A percentile compares a stretch with the other conserved stretches of the same genome.
Conservation (phyloP, 2,329 filamentous ascomycete genomes). For the Ascochyta lentis region DNA sequence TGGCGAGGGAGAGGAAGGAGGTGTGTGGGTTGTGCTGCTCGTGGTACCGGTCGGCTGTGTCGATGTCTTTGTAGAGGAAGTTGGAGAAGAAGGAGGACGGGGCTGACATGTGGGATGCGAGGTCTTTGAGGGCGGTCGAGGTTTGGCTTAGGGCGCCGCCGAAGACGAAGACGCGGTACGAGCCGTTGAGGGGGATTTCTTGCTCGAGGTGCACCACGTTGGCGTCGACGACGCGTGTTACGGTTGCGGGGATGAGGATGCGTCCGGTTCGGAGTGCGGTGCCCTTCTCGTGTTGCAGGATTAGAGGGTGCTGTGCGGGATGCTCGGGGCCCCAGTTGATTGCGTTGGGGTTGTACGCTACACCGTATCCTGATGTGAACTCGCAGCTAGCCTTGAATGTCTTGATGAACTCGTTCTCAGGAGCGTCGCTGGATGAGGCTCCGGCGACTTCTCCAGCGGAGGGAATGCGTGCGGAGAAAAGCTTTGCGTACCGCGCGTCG, state of each 20-base stretch:
- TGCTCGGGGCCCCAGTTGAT: conserved; percentile 84
- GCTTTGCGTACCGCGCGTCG: conserved; percentile 85
- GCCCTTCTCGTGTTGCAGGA: conserved; percentile 63
- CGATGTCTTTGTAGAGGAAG: conserved; percentile 68
- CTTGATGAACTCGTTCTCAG: conserved; percentile 81
- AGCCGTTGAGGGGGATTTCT: conserved; percentile 85
- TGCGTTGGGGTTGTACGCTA: conserved; percentile 80
- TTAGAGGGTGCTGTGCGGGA: conserved; percentile 71
- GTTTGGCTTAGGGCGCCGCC: conserved; percentile 68
- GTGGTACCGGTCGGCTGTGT: conserved; percentile 63
- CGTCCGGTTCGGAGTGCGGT: conserved; percentile 74
- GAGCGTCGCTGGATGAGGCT: conserved; percentile 54
- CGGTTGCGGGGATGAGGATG: conserved; percentile 77
- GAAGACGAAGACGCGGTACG: conserved; percentile 86
- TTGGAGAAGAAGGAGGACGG: conserved; percentile 74
- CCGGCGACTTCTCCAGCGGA: conserved; percentile 75
- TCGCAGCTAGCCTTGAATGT: conserved; percentile 92
- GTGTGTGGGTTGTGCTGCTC: conserved; percentile 87
- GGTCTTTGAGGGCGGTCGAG: conserved; percentile 72
- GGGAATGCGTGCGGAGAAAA: conserved; percentile 82
- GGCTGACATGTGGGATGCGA: conserved; percentile 69
- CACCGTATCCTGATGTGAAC: conserved; percentile 91
- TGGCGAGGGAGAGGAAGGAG: conserved; percentile 78
- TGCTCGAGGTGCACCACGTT: conserved; percentile 92
- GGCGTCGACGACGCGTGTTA: conserved; percentile 85